These are phyloP conservation scores for Verticillium klebahnii DNA, from an alignment of 2,329 filamentous ascomycete genomes.

Conservation along the genomic window DNA sequence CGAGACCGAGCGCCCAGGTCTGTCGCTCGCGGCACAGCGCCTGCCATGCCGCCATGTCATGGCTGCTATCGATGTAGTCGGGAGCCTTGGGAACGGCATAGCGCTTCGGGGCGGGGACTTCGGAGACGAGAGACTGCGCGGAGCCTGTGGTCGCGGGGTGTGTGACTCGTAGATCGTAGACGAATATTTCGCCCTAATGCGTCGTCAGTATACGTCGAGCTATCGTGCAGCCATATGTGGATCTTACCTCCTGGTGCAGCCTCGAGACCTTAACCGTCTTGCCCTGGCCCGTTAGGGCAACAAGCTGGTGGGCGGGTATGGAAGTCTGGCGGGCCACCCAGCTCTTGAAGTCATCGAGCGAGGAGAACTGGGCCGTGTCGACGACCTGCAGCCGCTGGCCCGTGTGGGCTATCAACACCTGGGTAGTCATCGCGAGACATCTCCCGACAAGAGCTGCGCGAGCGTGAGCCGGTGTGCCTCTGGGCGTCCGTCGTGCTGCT, in stretches of 20 bases:
- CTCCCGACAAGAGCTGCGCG: constrained; percentile 18
- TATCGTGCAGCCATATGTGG: not conserved
- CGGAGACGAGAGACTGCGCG: constrained; percentile 38
- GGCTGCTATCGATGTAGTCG: constrained; percentile 77
- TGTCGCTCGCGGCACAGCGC: constrained; percentile 76
- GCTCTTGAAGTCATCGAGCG: constrained; percentile 82
- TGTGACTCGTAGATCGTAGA: constrained; percentile 81
- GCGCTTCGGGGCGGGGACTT: constrained; percentile 46
- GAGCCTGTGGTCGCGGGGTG: constrained; percentile 46
- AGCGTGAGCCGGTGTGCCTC: not conserved
- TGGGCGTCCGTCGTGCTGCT: not conserved
- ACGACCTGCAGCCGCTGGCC: constrained; percentile 78
- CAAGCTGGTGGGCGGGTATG: constrained; percentile 74
- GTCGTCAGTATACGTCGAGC: constrained; percentile 5
- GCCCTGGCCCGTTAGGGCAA: constrained; percentile 79
- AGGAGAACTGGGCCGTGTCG: constrained; percentile 70
- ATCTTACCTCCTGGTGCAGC: constrained; percentile 69
- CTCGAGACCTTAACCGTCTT: constrained; percentile 79
- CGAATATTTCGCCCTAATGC: constrained; percentile 74
- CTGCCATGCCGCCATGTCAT: constrained; percentile 83
- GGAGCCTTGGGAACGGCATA: constrained; percentile 64
- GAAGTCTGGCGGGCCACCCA: constrained; percentile 73
- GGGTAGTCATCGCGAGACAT: constrained; percentile 74
- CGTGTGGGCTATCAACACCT: constrained; percentile 89
- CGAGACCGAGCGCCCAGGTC: constrained; percentile 70